phyloP scores from a whole-genome alignment of 1,284 basidiomycete species.

The Cryptococcus neoformans region DNA sequence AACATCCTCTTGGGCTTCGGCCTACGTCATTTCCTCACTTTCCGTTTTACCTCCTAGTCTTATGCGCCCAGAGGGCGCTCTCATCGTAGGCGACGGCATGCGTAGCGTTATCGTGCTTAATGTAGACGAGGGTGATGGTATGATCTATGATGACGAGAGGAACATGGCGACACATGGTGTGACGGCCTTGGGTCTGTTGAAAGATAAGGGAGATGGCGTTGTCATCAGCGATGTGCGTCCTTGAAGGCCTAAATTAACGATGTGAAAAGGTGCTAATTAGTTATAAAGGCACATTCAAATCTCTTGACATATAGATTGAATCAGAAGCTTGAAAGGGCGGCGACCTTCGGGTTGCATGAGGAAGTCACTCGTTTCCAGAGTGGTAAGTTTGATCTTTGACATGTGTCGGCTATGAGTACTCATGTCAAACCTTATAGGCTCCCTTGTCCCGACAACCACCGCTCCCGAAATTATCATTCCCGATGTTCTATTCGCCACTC shows the following conservation, averaged over 20 bases:
- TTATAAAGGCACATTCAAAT: constrained; percentile 58
- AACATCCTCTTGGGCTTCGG: constrained; percentile 67
- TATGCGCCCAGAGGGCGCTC: constrained; percentile 51
- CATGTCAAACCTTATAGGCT: constrained; percentile 16
- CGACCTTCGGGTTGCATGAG: constrained; percentile 51
- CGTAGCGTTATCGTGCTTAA: constrained; percentile 73
- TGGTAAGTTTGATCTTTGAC: constrained; percentile 28
- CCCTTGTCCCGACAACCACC: constrained; percentile 28
- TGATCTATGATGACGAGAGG: constrained; percentile 62
- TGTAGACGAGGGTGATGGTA: constrained; percentile 50
- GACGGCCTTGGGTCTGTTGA: constrained; percentile 37
- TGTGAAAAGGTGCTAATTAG: constrained; percentile 3
- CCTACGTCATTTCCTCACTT: constrained; percentile 67
- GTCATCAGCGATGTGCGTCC: constrained; percentile 70
- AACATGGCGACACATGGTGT: constrained; percentile 73
- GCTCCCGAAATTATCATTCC: constrained; percentile 46
- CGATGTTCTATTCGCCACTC: constrained; percentile 71
- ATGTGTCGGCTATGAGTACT: neutral
- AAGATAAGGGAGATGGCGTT: constrained; percentile 53
- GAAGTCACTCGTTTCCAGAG: constrained; percentile 46
- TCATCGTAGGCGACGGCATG: constrained; percentile 73
- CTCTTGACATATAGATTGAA: constrained; percentile 58
- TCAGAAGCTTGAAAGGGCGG: constrained; percentile 43
- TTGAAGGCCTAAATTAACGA: neutral
- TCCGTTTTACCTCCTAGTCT: constrained; percentile 37